These are phyloP conservation scores for Vaccinium corymbosum DNA, from an alignment of 148 eudicot genomes.

Conservation along the genomic window DNA sequence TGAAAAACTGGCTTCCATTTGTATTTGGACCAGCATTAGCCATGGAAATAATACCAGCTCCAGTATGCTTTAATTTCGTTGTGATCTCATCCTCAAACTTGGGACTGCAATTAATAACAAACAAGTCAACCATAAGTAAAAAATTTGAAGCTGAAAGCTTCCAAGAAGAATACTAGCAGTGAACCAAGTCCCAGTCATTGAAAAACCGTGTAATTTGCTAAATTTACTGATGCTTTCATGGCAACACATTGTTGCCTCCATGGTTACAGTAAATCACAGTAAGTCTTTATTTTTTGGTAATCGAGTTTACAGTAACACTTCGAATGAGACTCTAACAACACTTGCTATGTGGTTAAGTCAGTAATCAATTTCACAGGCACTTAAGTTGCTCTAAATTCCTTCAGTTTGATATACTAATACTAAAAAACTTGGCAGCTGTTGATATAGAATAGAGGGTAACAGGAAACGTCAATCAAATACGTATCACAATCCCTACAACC, in stretches of 20 bases:
- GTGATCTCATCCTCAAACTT: conserved; percentile 83
- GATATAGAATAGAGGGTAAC: not conserved
- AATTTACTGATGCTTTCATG: not conserved
- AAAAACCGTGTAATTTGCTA: not conserved
- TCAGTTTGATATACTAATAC: not conserved
- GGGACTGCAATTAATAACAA: conserved; percentile 41
- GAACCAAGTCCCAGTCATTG: not conserved
- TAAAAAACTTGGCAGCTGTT: not conserved
- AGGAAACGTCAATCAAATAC: not conserved
- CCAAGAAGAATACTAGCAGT: not conserved
- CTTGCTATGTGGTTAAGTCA: not conserved
- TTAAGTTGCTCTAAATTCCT: not conserved
- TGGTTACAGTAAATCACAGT: not conserved
- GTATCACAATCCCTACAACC: not conserved
- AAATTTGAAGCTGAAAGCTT: not conserved
- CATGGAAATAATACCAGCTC: conserved; percentile 94
- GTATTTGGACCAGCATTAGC: conserved; percentile 99
- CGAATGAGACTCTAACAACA: not conserved
- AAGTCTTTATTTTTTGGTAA: not conserved
- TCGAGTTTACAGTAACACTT: not conserved
- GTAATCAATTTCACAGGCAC: not conserved
- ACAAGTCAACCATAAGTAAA: conserved; percentile 13
- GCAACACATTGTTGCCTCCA: not conserved
- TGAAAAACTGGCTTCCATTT: conserved; percentile 94
- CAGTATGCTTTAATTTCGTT: conserved; percentile 77